These are phyloP conservation scores for Coffea eugenioides DNA, from an alignment of 257 asterid species.

Conservation along the genomic window DNA sequence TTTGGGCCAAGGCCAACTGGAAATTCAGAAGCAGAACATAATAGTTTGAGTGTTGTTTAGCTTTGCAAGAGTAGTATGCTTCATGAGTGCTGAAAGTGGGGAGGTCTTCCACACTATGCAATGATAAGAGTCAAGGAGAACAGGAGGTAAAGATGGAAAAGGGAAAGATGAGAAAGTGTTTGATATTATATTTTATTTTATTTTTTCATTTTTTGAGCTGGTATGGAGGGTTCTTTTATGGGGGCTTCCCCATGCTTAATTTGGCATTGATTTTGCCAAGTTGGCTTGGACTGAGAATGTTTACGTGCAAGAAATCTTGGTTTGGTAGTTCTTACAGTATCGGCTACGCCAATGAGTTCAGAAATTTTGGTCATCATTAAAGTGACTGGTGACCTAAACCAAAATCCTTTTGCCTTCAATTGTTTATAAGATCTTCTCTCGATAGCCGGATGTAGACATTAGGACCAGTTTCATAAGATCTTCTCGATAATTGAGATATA, in stretches of 20 bases:
- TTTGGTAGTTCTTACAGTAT: not conserved
- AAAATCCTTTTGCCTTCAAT: not conserved
- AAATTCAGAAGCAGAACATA: not conserved
- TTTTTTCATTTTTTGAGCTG: not conserved
- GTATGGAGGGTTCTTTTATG: too few species aligned
- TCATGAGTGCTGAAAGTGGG: slow-evolving; percentile 15
- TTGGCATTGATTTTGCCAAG: not conserved
- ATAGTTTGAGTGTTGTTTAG: not conserved
- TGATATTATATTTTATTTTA: too few species aligned
- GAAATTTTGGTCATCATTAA: not conserved
- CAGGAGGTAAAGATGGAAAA: not conserved
- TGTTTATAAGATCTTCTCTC: too few species aligned
- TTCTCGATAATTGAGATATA: too few species aligned
- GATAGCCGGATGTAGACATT: not conserved
- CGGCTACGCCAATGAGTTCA: too few species aligned
- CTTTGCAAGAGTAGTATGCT: not conserved
- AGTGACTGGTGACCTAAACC: not conserved
- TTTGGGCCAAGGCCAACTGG: slow-evolving; percentile 10
- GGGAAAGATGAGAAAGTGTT: not conserved
- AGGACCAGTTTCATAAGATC: too few species aligned
- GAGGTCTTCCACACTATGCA: slow-evolving; percentile 14
- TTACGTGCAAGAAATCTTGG: not conserved
- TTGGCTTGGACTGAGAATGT: not conserved
- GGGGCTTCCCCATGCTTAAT: not conserved
- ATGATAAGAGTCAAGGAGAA: not conserved